These are phyloP conservation scores for Diversispora eburnea DNA, from an alignment of 192 early-diverging fungal genomes.

Conservation along the genomic window DNA sequence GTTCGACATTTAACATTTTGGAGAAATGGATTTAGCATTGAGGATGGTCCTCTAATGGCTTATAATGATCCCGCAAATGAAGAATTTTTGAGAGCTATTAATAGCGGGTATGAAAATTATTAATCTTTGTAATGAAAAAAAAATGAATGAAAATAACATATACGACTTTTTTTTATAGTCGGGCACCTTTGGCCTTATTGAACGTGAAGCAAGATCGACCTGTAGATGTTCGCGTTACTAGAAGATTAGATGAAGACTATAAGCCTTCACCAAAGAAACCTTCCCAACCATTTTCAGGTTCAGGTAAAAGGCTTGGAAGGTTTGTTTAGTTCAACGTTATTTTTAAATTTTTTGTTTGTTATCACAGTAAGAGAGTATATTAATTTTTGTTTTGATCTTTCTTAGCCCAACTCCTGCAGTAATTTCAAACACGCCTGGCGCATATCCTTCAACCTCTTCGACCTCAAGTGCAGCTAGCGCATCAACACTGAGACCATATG, in stretches of 20 bases:
- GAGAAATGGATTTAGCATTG: constrained; percentile 93
- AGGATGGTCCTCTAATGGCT: constrained; percentile 82
- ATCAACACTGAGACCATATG: constrained; percentile 23
- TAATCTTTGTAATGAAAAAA: neutral
- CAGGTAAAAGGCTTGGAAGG: constrained; percentile 77
- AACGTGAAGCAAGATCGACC: constrained; percentile 87
- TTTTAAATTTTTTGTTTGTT: constrained; percentile 34
- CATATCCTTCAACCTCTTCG: constrained; percentile 18
- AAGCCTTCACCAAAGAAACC: constrained; percentile 74
- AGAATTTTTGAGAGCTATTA: constrained; percentile 81
- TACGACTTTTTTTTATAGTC: constrained; percentile 42
- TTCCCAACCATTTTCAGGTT: constrained; percentile 71
- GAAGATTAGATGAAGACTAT: constrained; percentile 84
- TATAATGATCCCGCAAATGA: constrained; percentile 87
- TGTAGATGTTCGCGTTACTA: constrained; percentile 83
- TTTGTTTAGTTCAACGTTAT: constrained; percentile 34
- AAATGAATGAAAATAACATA: neutral
- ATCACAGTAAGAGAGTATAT: constrained; percentile 28
- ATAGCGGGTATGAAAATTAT: constrained; percentile 64
- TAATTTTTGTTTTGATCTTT: neutral
- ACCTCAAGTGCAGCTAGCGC: neutral
- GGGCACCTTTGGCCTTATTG: constrained; percentile 81
- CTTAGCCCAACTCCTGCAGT: neutral
- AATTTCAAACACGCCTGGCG: neutral
- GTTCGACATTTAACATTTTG: constrained; percentile 87